Evolutionary conservation across 805 yeast species (phyloP).

Genomic region (Metschnikowia koreensis): DNA sequence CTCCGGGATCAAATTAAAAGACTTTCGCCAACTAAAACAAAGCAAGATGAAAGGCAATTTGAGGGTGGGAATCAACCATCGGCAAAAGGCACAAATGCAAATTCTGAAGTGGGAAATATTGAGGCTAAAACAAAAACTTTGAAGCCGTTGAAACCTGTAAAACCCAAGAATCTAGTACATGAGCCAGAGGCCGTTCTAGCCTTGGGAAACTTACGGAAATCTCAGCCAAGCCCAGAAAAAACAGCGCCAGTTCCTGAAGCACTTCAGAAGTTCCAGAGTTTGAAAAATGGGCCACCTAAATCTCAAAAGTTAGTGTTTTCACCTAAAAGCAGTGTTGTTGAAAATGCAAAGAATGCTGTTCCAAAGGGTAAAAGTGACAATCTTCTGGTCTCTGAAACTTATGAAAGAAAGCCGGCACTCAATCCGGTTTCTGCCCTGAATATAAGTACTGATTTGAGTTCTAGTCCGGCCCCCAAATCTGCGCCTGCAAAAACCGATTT

Average conservation of each 20-base stretch:
- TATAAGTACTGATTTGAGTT: background rate
- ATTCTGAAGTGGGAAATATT: background rate
- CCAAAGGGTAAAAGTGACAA: background rate
- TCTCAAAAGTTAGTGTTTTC: background rate
- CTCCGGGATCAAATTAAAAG: slow-evolving; percentile 6
- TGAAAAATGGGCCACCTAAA: slow-evolving; percentile 6
- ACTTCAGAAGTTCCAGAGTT: slow-evolving; percentile 15
- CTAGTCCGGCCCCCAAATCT: background rate
- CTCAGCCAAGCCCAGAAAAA: slow-evolving; percentile 6
- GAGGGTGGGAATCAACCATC: background rate
- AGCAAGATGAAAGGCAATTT: background rate
- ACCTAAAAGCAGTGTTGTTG: background rate
- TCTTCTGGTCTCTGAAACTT: background rate
- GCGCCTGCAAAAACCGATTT: background rate
- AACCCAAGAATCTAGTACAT: slow-evolving; percentile 3
- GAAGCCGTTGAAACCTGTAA: slow-evolving; percentile 16
- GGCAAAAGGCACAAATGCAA: background rate
- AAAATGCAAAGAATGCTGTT: too few relatives aligned
- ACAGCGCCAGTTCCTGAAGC: slow-evolving; percentile 25
- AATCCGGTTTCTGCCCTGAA: background rate
- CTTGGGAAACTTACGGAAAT: slow-evolving; percentile 5
- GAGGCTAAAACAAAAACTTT: slow-evolving; percentile 8
- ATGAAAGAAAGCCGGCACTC: background rate
- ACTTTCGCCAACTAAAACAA: slow-evolving; percentile 13
- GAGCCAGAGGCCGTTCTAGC: slow-evolving; percentile 13